Percentiles rank a stretch among this genome's conserved stretches.
Conservation (phyloP, 2,329 filamentous ascomycete genomes). For the Aspergillus pseudoviridinutans region DNA sequence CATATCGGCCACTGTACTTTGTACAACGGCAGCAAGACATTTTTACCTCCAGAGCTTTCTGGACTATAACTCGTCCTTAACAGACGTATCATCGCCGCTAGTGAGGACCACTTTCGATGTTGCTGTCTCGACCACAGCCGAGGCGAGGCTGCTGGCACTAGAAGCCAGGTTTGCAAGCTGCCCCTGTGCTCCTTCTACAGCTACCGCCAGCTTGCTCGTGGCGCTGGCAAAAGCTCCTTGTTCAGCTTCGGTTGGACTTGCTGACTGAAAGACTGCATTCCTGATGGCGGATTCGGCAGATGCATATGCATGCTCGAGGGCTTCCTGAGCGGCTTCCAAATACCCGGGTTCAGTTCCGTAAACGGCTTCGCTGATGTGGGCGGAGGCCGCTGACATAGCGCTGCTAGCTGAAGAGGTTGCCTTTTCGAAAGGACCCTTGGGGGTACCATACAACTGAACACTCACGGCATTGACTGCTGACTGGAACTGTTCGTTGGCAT, state of each 20-base stretch:
- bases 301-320: slow-evolving; percentile 51
- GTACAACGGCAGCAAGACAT: slow-evolving; percentile 4
- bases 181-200: slow-evolving; percentile 35
- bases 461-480: slow-evolving; percentile 58
- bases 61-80: slow-evolving; percentile 23
- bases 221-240: slow-evolving; percentile 34
- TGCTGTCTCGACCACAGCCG: slow-evolving; percentile 34
- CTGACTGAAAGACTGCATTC: slow-evolving; percentile 48
- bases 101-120: slow-evolving; percentile 18
- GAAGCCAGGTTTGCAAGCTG: slow-evolving; percentile 31
- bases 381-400: slow-evolving; percentile 49
- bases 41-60: background rate
- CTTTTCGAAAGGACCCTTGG: slow-evolving; percentile 52
- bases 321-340: slow-evolving; percentile 50
- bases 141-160: slow-evolving; percentile 30
- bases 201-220: slow-evolving; percentile 24
- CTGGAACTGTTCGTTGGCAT: slow-evolving; percentile 55
- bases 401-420: slow-evolving; percentile 52
- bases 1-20: background rate
- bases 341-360: slow-evolving; percentile 53
- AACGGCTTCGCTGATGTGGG: slow-evolving; percentile 50
- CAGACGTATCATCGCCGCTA: background rate
- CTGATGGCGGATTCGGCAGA: slow-evolving; percentile 55
- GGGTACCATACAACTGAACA: slow-evolving; percentile 54
- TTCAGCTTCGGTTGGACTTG: slow-evolving; percentile 8